Evolutionary conservation across 257 asterid species (phyloP).

Genomic region (Ophiorrhiza pumila): DNA sequence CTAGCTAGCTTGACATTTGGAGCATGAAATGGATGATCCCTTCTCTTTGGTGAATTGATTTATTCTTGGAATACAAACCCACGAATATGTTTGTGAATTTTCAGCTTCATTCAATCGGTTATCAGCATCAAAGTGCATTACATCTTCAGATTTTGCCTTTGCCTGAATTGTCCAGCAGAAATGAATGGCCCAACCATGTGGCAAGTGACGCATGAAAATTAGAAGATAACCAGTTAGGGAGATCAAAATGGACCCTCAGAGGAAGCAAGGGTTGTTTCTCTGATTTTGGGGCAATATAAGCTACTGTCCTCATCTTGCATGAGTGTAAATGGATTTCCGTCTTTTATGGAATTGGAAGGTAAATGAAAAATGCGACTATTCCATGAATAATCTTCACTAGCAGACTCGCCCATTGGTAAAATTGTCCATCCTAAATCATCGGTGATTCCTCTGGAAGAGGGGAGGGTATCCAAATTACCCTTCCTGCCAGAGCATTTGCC

Average conservation of each 20-base stretch:
- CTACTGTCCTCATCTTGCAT: constrained; percentile 19
- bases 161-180: constrained; percentile 41
- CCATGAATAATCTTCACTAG: constrained; percentile 24
- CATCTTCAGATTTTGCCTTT: constrained; percentile 27
- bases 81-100: constrained; percentile 1
- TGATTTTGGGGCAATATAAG: constrained; percentile 19
- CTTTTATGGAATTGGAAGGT: constrained; percentile 32
- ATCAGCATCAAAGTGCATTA: constrained; percentile 30
- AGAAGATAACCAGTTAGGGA: constrained; percentile 26
- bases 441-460: constrained; percentile 18
- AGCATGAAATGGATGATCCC: too few relatives aligned
- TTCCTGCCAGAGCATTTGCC: constrained; percentile 22
- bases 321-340: constrained; percentile 16
- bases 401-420: constrained; percentile 31
- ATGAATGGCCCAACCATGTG: constrained; percentile 28
- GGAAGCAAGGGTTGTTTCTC: constrained; percentile 18
- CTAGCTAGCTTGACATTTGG: too few relatives aligned
- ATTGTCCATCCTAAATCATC: constrained; percentile 30
- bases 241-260: constrained; percentile 25
- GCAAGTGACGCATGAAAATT: constrained; percentile 25
- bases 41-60: constrained; percentile 3
- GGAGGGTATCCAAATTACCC: constrained; percentile 26
- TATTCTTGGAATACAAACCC: background rate
- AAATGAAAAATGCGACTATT: constrained; percentile 26
- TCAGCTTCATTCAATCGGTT: constrained; percentile 28